These are phyloP conservation scores for Calonectria pauciramosa DNA, from an alignment of 2,329 filamentous ascomycete species.

Conservation along the genomic window DNA sequence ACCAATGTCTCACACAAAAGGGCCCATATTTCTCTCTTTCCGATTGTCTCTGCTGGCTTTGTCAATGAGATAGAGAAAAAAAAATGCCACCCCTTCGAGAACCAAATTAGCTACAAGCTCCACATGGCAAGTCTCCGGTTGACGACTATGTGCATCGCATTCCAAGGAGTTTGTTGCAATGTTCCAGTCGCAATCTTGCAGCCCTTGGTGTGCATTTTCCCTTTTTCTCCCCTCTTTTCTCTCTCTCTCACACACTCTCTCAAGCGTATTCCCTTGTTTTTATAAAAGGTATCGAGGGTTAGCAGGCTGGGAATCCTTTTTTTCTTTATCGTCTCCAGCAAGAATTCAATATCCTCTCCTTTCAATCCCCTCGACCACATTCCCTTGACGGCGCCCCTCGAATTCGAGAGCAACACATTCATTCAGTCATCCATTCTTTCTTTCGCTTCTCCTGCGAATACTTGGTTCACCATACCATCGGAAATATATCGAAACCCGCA, in stretches of 20 bases:
- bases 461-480: background rate
- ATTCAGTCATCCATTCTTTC: background rate
- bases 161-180: slow-evolving; percentile 21
- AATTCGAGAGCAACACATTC: background rate
- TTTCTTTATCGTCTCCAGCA: background rate
- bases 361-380: slow-evolving; percentile 19
- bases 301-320: too few relatives aligned
- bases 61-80: background rate
- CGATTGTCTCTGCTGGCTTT: slow-evolving; percentile 4
- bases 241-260: background rate
- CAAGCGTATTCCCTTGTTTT: background rate
- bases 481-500: background rate
- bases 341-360: background rate
- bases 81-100: background rate
- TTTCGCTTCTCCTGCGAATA: background rate
- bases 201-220: slow-evolving; percentile 18
- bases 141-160: slow-evolving; percentile 27
- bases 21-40: slow-evolving; percentile 9
- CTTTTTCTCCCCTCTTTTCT: background rate
- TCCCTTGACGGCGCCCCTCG: background rate
- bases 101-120: slow-evolving; percentile 7
- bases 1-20: background rate
- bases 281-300: slow-evolving; percentile 11
- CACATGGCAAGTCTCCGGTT: background rate
- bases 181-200: slow-evolving; percentile 21